These are phyloP conservation scores for Suillus plorans DNA, from an alignment of 768 basidiomycete species.

Conservation along the genomic window DNA sequence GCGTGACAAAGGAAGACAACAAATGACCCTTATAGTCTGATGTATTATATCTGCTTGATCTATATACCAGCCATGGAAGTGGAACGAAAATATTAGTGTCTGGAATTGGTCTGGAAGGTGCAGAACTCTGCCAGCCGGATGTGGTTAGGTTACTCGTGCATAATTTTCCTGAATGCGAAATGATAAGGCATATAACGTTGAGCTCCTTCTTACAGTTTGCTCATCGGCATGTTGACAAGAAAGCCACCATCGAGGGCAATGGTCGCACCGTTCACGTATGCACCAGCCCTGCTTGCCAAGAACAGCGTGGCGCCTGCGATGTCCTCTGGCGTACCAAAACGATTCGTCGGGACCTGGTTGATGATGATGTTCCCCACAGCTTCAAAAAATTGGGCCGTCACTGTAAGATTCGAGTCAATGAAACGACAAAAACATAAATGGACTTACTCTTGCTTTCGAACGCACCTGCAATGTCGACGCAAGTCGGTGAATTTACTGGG, in stretches of 20 bases:
- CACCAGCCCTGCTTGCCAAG: constrained; percentile 57
- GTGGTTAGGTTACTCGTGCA: background rate
- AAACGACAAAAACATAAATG: background rate
- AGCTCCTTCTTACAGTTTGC: constrained; percentile 28
- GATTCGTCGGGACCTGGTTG: constrained; percentile 43
- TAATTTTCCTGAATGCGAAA: background rate
- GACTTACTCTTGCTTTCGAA: constrained; percentile 43
- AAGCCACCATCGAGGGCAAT: constrained; percentile 62
- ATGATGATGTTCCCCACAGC: constrained; percentile 43
- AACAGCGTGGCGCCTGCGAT: constrained; percentile 63
- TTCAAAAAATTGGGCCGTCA: constrained; percentile 55
- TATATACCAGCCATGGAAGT: background rate
- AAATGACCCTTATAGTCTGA: background rate
- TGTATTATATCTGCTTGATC: constrained; percentile 8
- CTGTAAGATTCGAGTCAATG: constrained; percentile 26
- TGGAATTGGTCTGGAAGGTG: background rate
- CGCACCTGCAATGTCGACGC: constrained; percentile 23
- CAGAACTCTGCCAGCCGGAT: background rate
- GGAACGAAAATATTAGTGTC: constrained; percentile 3
- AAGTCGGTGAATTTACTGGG: background rate
- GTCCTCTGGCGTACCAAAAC: constrained; percentile 65
- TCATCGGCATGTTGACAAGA: constrained; percentile 39
- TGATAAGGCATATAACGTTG: background rate
- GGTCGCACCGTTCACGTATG: constrained; percentile 64
- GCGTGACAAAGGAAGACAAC: constrained; percentile 5